A percentile compares a stretch with the other conserved stretches of the same genome.
Evolutionary conservation across 2,329 filamentous ascomycete genomes (phyloP).

Genomic region (Stachybotrys chartarum): DNA sequence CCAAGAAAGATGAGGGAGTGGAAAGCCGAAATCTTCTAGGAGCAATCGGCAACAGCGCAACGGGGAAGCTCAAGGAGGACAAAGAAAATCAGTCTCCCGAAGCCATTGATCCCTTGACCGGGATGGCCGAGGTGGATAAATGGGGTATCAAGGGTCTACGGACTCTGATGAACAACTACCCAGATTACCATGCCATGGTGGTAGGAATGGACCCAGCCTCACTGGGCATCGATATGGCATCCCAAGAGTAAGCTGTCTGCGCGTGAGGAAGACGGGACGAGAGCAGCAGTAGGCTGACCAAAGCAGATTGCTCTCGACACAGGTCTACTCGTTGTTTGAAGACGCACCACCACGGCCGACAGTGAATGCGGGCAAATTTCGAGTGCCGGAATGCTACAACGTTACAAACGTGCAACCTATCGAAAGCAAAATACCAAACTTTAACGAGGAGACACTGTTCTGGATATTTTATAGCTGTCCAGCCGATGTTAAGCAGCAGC

Average conservation of each 20-base stretch:
- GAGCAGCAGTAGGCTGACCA: constrained; percentile 8
- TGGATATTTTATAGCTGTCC: constrained; percentile 65
- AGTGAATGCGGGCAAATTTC: constrained; percentile 42
- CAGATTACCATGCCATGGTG: constrained; percentile 55
- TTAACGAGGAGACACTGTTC: constrained; percentile 63
- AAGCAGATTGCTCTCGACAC: constrained; percentile 46
- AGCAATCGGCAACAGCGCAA: constrained; percentile 35
- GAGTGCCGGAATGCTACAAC: constrained; percentile 58
- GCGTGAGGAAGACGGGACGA: background rate
- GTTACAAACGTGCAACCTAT: constrained; percentile 60
- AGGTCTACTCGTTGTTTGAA: constrained; percentile 56
- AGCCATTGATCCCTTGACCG: constrained; percentile 49
- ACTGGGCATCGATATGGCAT: constrained; percentile 51
- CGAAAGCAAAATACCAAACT: constrained; percentile 57
- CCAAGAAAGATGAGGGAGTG: constrained; percentile 27
- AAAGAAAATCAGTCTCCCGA: constrained; percentile 31
- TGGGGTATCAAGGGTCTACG: constrained; percentile 59
- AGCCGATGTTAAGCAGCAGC: constrained; percentile 53
- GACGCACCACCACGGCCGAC: constrained; percentile 51
- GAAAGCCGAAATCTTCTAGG: constrained; percentile 35
- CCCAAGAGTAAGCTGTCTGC: constrained; percentile 44
- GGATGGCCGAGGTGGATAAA: constrained; percentile 56
- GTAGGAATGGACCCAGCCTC: constrained; percentile 51
- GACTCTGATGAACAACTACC: constrained; percentile 56
- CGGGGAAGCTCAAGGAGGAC: constrained; percentile 34